phyloP scores from a whole-genome alignment of 495 filamentous ascomycete species.

The Lindgomyces ingoldianus region DNA sequence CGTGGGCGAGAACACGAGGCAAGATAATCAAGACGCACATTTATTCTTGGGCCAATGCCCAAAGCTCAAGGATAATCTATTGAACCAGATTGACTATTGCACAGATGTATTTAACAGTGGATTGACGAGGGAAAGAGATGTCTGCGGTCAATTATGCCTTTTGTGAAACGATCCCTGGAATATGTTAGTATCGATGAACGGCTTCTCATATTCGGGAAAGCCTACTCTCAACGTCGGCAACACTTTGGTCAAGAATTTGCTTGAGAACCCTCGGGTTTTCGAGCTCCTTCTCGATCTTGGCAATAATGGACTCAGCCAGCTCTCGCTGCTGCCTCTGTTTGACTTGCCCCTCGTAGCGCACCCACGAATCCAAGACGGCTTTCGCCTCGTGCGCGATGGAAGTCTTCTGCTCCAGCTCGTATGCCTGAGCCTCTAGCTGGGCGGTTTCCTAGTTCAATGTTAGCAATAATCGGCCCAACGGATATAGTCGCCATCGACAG shows the following conservation, averaged over 20 bases:
- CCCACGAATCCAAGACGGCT: slow-evolving; percentile 94
- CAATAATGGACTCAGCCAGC: slow-evolving; percentile 86
- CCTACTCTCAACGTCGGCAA: slow-evolving; percentile 95
- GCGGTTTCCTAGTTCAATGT: slow-evolving; percentile 80
- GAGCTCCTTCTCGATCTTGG: slow-evolving; percentile 96
- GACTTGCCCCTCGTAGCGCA: slow-evolving; percentile 95
- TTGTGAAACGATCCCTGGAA: slow-evolving; percentile 34
- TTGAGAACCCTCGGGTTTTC: slow-evolving; percentile 94
- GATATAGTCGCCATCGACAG: neutral
- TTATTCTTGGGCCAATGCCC: neutral
- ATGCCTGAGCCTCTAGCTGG: slow-evolving; percentile 89
- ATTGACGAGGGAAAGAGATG: slow-evolving; percentile 18
- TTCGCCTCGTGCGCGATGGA: slow-evolving; percentile 89
- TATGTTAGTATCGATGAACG: slow-evolving; percentile 25
- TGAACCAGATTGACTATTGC: slow-evolving; percentile 36
- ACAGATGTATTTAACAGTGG: slow-evolving; percentile 39
- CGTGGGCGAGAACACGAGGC: too few species aligned
- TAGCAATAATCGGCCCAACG: slow-evolving; percentile 31
- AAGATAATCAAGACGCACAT: too few species aligned
- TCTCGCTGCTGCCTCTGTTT: slow-evolving; percentile 98
- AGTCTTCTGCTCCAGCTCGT: slow-evolving; percentile 94
- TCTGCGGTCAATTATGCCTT: slow-evolving; percentile 34
- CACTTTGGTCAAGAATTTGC: slow-evolving; percentile 93
- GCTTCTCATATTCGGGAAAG: slow-evolving; percentile 26
- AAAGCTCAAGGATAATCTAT: slow-evolving; percentile 26